A percentile compares a stretch with the other conserved stretches of the same genome.
Conservation (phyloP, 352 stramenopile species). For the Elongisporangium anandrum region DNA sequence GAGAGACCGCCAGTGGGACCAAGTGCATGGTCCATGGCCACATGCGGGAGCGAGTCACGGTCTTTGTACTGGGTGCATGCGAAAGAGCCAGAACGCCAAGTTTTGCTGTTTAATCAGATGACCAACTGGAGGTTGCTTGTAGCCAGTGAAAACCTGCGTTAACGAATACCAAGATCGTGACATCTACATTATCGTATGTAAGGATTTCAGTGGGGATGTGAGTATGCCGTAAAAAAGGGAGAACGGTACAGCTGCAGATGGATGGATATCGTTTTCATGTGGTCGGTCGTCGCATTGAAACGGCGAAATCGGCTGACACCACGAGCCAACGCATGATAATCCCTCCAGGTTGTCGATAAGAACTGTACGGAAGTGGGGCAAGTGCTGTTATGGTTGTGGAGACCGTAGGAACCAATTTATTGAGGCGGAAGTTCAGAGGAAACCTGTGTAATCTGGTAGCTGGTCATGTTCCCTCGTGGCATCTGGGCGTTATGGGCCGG, state of each 20-base stretch:
- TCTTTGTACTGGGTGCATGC: neutral
- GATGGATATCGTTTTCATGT: neutral
- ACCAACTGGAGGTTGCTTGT: too few relatives aligned
- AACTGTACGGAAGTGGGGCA: neutral
- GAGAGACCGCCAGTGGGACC: slow-evolving; percentile 10
- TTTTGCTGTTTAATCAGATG: neutral
- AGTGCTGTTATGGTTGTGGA: neutral
- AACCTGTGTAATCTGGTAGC: neutral
- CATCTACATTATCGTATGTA: neutral
- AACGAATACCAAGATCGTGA: neutral
- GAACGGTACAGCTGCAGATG: neutral
- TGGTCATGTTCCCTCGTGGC: neutral
- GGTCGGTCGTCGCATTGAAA: neutral
- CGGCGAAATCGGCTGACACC: neutral
- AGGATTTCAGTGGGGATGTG: neutral
- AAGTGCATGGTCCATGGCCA: neutral
- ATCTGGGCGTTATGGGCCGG: neutral
- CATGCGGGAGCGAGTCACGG: neutral
- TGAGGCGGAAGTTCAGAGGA: neutral
- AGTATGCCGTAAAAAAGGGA: neutral
- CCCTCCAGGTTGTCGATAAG: neutral
- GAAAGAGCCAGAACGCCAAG: neutral
- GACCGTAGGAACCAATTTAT: neutral
- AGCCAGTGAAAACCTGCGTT: neutral
- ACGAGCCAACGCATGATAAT: neutral